These are phyloP conservation scores for Plectranthus barbatus DNA, from an alignment of 257 asterid genomes.

Conservation along the genomic window DNA sequence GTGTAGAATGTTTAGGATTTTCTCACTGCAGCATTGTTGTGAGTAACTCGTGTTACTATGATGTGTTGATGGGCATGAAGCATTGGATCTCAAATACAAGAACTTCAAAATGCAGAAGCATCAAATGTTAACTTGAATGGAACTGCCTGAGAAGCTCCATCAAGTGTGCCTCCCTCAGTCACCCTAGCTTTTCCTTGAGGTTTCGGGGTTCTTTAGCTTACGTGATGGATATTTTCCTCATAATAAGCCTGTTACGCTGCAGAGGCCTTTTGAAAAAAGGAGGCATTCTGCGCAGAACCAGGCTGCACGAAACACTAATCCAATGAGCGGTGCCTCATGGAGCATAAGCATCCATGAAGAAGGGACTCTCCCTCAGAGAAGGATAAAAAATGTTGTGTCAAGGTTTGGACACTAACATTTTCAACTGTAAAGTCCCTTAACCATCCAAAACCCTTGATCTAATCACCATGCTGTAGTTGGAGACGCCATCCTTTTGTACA, in stretches of 20 bases:
- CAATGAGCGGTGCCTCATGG: slow-evolving; percentile 63
- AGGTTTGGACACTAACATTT: slow-evolving; percentile 51
- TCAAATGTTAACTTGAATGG: slow-evolving; percentile 50
- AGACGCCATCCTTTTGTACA: too few species aligned
- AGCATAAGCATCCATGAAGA: too few species aligned
- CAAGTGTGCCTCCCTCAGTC: slow-evolving; percentile 96
- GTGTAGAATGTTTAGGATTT: slow-evolving; percentile 38
- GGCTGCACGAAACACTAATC: slow-evolving; percentile 79
- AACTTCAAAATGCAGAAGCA: slow-evolving; percentile 99
- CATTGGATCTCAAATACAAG: slow-evolving; percentile 93
- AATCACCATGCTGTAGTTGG: neutral
- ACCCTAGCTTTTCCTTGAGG: slow-evolving; percentile 52
- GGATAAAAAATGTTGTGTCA: slow-evolving; percentile 44
- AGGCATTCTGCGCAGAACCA: slow-evolving; percentile 68
- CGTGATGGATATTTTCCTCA: neutral
- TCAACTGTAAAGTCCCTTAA: slow-evolving; percentile 60
- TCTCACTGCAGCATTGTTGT: neutral
- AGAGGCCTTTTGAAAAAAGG: slow-evolving; percentile 89
- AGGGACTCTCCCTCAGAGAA: too few species aligned
- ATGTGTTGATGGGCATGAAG: slow-evolving; percentile 59
- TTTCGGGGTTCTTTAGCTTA: slow-evolving; percentile 26
- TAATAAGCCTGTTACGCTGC: slow-evolving; percentile 9
- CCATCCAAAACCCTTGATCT: neutral
- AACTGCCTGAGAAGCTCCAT: slow-evolving; percentile 99
- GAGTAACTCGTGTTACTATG: neutral